These are phyloP conservation scores for Penicillium hesseltinei DNA, from an alignment of 2,329 filamentous ascomycete genomes.

Conservation along the genomic window DNA sequence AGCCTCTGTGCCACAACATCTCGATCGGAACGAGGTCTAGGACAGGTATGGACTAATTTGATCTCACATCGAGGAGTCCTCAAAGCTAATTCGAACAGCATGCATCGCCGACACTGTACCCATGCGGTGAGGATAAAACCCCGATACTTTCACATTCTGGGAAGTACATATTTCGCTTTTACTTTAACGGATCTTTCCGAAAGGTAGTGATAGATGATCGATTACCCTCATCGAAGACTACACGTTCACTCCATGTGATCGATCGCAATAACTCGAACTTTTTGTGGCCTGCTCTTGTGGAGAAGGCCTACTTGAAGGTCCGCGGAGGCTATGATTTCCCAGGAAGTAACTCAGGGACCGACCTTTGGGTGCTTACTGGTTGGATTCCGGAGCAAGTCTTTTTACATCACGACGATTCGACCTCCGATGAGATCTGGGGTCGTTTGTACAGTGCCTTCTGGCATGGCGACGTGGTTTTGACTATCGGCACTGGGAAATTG, in stretches of 20 bases:
- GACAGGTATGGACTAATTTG: constrained; percentile 53
- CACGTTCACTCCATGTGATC: constrained; percentile 78
- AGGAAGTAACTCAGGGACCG: constrained; percentile 93
- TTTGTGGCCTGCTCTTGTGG: constrained; percentile 87
- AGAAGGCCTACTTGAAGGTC: constrained; percentile 95
- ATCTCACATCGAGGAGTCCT: background rate
- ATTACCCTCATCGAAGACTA: constrained; percentile 71
- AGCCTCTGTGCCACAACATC: constrained; percentile 82
- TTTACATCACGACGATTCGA: constrained; percentile 79
- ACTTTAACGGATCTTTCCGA: constrained; percentile 92
- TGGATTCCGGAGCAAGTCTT: constrained; percentile 98
- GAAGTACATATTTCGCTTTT: constrained; percentile 86
- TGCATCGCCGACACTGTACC: constrained; percentile 70
- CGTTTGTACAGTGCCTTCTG: constrained; percentile 72
- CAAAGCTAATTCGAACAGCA: constrained; percentile 50
- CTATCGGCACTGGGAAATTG: constrained; percentile 83
- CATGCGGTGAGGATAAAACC: constrained; percentile 63
- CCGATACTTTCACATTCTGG: constrained; percentile 70
- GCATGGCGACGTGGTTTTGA: constrained; percentile 78
- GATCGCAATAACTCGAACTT: constrained; percentile 78
- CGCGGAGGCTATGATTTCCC: constrained; percentile 96
- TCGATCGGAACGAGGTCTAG: constrained; percentile 65
- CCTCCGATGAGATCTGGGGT: constrained; percentile 73
- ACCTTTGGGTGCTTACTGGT: constrained; percentile 86
- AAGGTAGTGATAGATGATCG: constrained; percentile 86